phyloP scores from a whole-genome alignment of 192 early-diverging fungal genomes.

The Lunasporangiospora selenospora region DNA sequence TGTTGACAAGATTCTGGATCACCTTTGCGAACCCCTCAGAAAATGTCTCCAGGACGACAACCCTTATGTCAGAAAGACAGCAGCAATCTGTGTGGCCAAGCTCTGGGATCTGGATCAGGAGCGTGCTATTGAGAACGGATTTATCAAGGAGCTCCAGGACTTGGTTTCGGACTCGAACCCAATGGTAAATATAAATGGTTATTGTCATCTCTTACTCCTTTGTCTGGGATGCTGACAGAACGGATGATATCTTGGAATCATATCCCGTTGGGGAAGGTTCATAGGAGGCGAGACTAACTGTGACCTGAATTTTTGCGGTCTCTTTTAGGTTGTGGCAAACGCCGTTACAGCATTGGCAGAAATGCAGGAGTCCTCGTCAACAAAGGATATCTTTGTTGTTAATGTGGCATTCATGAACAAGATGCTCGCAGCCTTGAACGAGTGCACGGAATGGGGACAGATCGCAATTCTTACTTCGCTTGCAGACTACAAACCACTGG shows the following conservation, averaged over 20 bases:
- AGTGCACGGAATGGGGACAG: constrained; percentile 99
- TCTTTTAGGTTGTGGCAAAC: constrained; percentile 83
- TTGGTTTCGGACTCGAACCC: constrained; percentile 94
- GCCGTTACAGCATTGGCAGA: constrained; percentile 92
- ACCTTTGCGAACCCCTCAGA: constrained; percentile 89
- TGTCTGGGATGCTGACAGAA: not conserved
- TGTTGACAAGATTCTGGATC: constrained; percentile 95
- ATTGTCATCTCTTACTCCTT: constrained; percentile 16
- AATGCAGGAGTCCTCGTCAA: constrained; percentile 80
- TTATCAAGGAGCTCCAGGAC: constrained; percentile 83
- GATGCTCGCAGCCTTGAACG: constrained; percentile 93
- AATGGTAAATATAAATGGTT: constrained; percentile 70
- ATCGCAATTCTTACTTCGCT: constrained; percentile 92
- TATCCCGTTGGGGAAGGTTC: not conserved
- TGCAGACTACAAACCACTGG: constrained; percentile 76
- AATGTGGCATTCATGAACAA: constrained; percentile 75
- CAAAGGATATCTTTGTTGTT: constrained; percentile 77
- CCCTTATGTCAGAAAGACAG: constrained; percentile 98
- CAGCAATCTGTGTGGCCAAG: constrained; percentile 95
- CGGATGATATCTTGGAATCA: not conserved
- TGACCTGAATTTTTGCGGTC: constrained; percentile 8
- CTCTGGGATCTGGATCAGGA: constrained; percentile 90
- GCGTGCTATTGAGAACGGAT: constrained; percentile 92
- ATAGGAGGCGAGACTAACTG: not conserved
- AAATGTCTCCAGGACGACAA: constrained; percentile 92